These are phyloP conservation scores for Ceratopteris richardii DNA, from an alignment of 75 land plant species.

Conservation along the genomic window DNA sequence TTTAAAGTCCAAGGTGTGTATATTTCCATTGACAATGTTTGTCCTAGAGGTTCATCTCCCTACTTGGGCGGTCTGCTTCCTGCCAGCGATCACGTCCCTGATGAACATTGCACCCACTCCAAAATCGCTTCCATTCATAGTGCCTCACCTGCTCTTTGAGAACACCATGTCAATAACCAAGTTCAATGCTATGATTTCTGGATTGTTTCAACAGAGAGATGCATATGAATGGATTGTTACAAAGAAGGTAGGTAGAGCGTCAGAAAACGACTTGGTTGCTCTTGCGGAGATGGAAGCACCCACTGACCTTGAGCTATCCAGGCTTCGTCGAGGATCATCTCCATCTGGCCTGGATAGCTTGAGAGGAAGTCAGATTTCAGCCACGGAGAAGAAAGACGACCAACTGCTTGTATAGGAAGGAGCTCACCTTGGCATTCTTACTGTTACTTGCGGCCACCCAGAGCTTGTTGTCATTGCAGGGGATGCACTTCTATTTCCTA, in stretches of 20 bases:
- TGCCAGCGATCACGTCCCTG: slow-evolving; percentile 69
- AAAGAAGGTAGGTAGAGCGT: slow-evolving; percentile 72
- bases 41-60: slow-evolving; percentile 77
- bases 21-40: slow-evolving; percentile 73
- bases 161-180: slow-evolving; percentile 90
- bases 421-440: slow-evolving; percentile 62
- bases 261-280: slow-evolving; percentile 56
- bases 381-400: slow-evolving; percentile 32
- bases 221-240: too few relatives aligned
- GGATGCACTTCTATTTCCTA: slow-evolving; percentile 69
- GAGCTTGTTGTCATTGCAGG: slow-evolving; percentile 67
- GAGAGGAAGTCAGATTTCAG: slow-evolving; percentile 26
- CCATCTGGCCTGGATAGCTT: slow-evolving; percentile 47
- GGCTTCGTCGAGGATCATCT: slow-evolving; percentile 41
- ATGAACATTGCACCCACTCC: slow-evolving; percentile 74
- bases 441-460: slow-evolving; percentile 63
- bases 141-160: too few relatives aligned
- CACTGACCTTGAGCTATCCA: not conserved
- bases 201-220: slow-evolving; percentile 87
- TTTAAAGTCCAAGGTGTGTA: slow-evolving; percentile 53
- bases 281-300: slow-evolving; percentile 27
- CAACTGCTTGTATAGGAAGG: slow-evolving; percentile 67
- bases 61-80: slow-evolving; percentile 74
- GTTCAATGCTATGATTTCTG: slow-evolving; percentile 86
- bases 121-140: slow-evolving; percentile 65